Percentiles rank a stretch among this genome's conserved stretches.
Evolutionary conservation across 176 grass and related monocot genomes (phyloP).

Genomic region (Stipa capillata): DNA sequence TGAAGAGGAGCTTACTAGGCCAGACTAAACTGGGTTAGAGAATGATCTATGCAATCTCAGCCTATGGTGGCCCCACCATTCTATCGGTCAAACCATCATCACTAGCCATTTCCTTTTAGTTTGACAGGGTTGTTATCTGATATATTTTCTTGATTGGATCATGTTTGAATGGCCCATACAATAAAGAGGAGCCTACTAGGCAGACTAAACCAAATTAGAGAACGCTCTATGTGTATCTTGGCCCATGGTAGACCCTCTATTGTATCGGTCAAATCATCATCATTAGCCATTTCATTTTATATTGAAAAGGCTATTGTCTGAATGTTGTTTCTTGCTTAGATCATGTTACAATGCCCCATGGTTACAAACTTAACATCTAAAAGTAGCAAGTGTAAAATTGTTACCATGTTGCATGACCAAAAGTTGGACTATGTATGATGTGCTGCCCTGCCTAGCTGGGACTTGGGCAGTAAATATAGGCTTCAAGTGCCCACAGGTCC

Average conservation of each 20-base stretch:
- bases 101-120: conserved; percentile 7
- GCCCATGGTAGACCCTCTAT: neutral
- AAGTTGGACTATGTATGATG: neutral
- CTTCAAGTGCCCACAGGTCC: neutral
- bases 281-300: conserved; percentile 9
- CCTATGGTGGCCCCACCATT: neutral
- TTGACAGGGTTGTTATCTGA: neutral
- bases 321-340: neutral
- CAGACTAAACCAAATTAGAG: neutral
- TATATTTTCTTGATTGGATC: neutral
- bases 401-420: neutral
- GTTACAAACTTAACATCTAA: neutral
- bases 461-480: neutral
- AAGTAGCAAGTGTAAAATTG: neutral
- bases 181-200: neutral
- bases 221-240: neutral
- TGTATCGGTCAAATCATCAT: conserved; percentile 9
- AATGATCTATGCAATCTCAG: neutral
- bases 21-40: neutral
- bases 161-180: neutral
- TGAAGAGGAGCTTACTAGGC: neutral
- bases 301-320: neutral
- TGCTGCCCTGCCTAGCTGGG: neutral
- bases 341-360: neutral
- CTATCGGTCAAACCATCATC: conserved; percentile 13